Evolutionary conservation across 208 protist species (phyloP).

Genomic region (Leishmania guyanensis): DNA sequence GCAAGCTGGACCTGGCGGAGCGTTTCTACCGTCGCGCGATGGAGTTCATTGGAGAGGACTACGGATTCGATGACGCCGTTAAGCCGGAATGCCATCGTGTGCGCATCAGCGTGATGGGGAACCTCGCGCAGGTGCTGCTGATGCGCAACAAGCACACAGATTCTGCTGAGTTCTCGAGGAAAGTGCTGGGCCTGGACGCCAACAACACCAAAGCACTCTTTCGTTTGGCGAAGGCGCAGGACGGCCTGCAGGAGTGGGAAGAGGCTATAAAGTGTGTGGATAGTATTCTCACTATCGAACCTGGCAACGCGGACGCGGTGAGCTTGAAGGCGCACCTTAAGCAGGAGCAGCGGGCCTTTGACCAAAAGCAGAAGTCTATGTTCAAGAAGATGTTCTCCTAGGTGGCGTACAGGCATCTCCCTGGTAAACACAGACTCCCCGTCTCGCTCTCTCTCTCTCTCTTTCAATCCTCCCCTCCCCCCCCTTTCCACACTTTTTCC

Average conservation of each 20-base stretch:
- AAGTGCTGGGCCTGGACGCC: slow-evolving; percentile 63
- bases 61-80: slow-evolving; percentile 55
- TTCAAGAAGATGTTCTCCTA: slow-evolving; percentile 89
- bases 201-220: slow-evolving; percentile 79
- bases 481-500: neutral
- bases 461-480: neutral
- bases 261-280: slow-evolving; percentile 49
- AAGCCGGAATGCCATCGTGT: slow-evolving; percentile 57
- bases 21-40: slow-evolving; percentile 85
- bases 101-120: slow-evolving; percentile 61
- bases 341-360: slow-evolving; percentile 58
- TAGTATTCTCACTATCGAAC: slow-evolving; percentile 52
- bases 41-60: slow-evolving; percentile 85
- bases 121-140: slow-evolving; percentile 85
- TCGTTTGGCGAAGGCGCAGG: slow-evolving; percentile 70
- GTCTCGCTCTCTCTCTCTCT: neutral
- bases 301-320: slow-evolving; percentile 64
- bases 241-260: slow-evolving; percentile 76
- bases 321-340: slow-evolving; percentile 50
- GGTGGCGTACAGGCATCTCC: neutral
- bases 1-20: slow-evolving; percentile 62
- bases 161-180: slow-evolving; percentile 55
- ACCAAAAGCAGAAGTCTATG: slow-evolving; percentile 76
- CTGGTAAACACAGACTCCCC: neutral
- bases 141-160: slow-evolving; percentile 47